Evolutionary conservation across 2,329 filamentous ascomycete species (phyloP), one percentile per base, ranked within the genome.

Genomic region (Huntiella omanensis): DNA sequence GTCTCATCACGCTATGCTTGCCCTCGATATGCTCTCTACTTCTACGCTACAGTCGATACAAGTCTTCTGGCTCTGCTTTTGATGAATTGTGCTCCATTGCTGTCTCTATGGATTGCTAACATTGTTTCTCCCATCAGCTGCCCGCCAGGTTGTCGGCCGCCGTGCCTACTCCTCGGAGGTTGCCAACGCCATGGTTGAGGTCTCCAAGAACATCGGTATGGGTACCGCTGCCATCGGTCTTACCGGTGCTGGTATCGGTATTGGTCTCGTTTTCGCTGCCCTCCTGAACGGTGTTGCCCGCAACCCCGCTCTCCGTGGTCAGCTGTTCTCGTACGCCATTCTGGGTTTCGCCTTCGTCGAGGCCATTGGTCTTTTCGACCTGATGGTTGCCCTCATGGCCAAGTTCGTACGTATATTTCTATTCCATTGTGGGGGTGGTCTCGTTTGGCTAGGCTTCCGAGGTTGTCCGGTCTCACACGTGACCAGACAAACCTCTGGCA

Each of bases 281-380:
- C 83, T 92, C 64, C 75, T 92, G 63, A 79, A 83, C 69, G 78
- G 78, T 71, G 83, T 91, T 66, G 83, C 84, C 73, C 83, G 84
- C 73, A 93, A 93, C 83, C 84, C 84, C 62, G 82, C 81, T 63
- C 83, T 92, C 71, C 81, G 83, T 72, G 84, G 83, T 66, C 85
- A 92, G 77, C 83, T 93, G 63, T 93, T 91, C 82, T 83, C 82
- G 58, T 88, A 91, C 71, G 83, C 83, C 76, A 88, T 91, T 82
- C 73, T 91, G 64, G 83, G 84, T 73, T 91, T 91, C 73, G 84
- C 83, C 64, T 91, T 91, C 80, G 83, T 87, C 68, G 84, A 91
- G 68, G 83, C 84, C 70, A 85, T 83, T 59, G 81, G 80, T 80
- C 77, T 84, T 63, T 84, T 84, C 79, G 80, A 84, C 62, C 78